Base-by-base conservation (phyloP, 2,329 filamentous ascomycete genomes). In the Colletotrichum lupini region DNA sequence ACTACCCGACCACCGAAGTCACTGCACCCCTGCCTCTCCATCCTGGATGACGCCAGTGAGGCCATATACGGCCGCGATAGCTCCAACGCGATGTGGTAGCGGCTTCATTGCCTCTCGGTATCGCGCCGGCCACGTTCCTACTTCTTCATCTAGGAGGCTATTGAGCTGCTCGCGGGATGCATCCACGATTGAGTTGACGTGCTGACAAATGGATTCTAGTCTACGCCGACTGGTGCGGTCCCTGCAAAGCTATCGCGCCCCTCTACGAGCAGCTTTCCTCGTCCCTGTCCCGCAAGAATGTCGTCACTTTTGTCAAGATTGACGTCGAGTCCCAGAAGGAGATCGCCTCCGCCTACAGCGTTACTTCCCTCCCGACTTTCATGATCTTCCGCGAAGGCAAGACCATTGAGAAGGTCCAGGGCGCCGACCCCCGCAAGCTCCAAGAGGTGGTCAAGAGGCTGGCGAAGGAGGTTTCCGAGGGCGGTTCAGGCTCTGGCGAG, bases 361-460 rank as follows among this genome's bases (percentile, higher is more conserved):
- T 98, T 79, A 92, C 91, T 24, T 89, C 90, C 83, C 92, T 96
- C 80, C 97, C 97, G 9, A 97, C 95, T n/a, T 98, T 98, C 82
- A 89, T 98, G 79, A 89, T 98, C 78, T 97, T 94, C 86, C 92
- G 93, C 78, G 89, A 93, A 79, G 92, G 92, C 77, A 87, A 90
- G 75, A 85, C 91, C 69, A 88, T 91, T 59, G 89, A 93, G 65
- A 92, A 90, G 78, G 89, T 97, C 73, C 88, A 90, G 80, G 95
- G 95, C 57, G 94, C 94, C 61, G 91, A 98, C 81, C 88, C 90
- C 16, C 84, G 87, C 69, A 91, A 92, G 78, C 90, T 98, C 19
- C 91, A 92, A 78, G 86, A 90, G 53, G 89, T 93, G 19, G 88
- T 97, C 72, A 89, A 92, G 81, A 93, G 92, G 81, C 87, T 98